A percentile compares a stretch with the other conserved stretches of the same genome.
Evolutionary conservation across 192 early-diverging fungal genomes (phyloP).

Genomic region (Podila horticola): DNA sequence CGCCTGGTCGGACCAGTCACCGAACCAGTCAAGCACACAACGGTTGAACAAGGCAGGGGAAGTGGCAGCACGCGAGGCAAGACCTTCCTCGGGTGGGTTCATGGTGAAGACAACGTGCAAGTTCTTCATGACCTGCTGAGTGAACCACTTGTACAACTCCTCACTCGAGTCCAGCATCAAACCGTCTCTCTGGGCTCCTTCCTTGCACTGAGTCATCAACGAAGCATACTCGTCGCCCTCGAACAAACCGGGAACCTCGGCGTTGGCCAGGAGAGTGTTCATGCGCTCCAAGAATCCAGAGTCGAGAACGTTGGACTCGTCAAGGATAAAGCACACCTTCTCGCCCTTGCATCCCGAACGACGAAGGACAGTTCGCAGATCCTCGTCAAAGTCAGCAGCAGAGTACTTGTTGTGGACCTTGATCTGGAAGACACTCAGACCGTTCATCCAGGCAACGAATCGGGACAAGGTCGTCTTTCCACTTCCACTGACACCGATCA

Average conservation of each 20-base stretch:
- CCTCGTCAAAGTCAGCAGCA: slow-evolving; percentile 98
- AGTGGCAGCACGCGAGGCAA: slow-evolving; percentile 93
- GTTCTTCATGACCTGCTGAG: slow-evolving; percentile 94
- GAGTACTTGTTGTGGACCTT: slow-evolving; percentile 98
- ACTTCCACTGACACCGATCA: slow-evolving; percentile 97
- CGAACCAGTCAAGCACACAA: slow-evolving; percentile 99
- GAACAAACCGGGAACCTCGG: slow-evolving; percentile 98
- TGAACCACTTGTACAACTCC: slow-evolving; percentile 99
- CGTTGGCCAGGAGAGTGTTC: slow-evolving; percentile 99
- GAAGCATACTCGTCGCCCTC: slow-evolving; percentile 97
- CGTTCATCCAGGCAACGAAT: slow-evolving; percentile 99
- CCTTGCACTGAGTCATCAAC: slow-evolving; percentile 94
- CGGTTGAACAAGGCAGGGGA: slow-evolving; percentile 99
- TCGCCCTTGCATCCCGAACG: slow-evolving; percentile 97
- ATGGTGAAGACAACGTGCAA: slow-evolving; percentile 99
- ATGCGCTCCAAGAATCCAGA: slow-evolving; percentile 98
- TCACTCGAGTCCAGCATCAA: slow-evolving; percentile 93
- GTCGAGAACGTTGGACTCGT: slow-evolving; percentile 98
- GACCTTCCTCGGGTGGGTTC: slow-evolving; percentile 96
- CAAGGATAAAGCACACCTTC: slow-evolving; percentile 97
- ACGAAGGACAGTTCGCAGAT: slow-evolving; percentile 89
- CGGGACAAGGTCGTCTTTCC: slow-evolving; percentile 99
- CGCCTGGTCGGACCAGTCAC: slow-evolving; percentile 98
- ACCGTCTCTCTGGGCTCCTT: slow-evolving; percentile 93
- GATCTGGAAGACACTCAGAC: slow-evolving; percentile 94